phyloP scores from a whole-genome alignment of 768 basidiomycete species.

The Macrolepiota fuliginosa region DNA sequence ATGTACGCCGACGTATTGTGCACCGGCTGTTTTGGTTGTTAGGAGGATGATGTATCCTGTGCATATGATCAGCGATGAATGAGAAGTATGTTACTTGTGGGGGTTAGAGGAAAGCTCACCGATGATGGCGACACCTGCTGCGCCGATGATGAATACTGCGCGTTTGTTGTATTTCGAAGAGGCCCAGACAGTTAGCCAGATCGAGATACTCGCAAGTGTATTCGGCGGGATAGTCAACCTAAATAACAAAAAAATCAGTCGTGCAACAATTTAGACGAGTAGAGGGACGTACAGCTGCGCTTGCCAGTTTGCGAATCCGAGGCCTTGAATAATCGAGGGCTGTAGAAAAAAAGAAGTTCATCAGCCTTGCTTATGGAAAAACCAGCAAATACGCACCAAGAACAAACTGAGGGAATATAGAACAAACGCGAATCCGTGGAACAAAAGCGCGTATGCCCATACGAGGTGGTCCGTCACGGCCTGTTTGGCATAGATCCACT shows the following conservation, averaged over 20 bases:
- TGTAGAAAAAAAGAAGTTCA: constrained; percentile 17
- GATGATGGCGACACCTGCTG: constrained; percentile 48
- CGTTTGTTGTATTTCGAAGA: constrained; percentile 43
- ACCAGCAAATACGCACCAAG: constrained; percentile 33
- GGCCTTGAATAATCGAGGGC: constrained; percentile 58
- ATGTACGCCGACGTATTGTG: constrained; percentile 57
- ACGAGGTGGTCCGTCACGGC: constrained; percentile 57
- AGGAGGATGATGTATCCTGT: constrained; percentile 58
- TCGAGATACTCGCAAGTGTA: constrained; percentile 44
- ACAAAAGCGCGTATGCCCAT: constrained; percentile 58
- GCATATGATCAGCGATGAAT: not conserved
- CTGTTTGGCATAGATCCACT: constrained; percentile 55
- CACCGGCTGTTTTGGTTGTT: constrained; percentile 43
- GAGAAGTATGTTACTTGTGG: not conserved
- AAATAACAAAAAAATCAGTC: not conserved
- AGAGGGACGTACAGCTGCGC: constrained; percentile 47
- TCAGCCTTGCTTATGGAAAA: too few relatives aligned
- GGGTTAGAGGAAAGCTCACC: constrained; percentile 30
- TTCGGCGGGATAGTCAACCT: constrained; percentile 65
- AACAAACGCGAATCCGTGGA: constrained; percentile 61
- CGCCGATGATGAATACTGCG: constrained; percentile 51
- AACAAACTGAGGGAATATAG: constrained; percentile 59
- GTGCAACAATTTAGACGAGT: not conserved
- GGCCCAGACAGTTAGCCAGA: constrained; percentile 49
- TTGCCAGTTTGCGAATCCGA: constrained; percentile 60